phyloP scores from a whole-genome alignment of 1,139 yeast genomes.

The Pichia sp. region DNA sequence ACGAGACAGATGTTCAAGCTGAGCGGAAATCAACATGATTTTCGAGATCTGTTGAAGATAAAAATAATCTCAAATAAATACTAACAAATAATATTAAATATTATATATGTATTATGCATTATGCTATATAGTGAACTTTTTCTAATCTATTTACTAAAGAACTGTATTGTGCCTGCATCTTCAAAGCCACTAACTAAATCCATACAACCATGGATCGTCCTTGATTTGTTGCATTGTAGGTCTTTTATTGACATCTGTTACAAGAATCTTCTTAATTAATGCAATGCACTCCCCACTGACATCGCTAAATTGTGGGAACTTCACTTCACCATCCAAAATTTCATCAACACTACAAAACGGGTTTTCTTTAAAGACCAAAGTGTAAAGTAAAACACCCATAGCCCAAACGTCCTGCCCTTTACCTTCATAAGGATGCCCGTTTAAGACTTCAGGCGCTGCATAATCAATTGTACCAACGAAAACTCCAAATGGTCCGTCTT shows the following conservation, averaged over 20 bases:
- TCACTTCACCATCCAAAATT: slow-evolving; percentile 84
- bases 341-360: slow-evolving; percentile 95
- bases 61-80: no score
- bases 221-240: slow-evolving; percentile 69
- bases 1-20: neutral
- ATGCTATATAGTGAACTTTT: no score
- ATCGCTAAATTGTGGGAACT: slow-evolving; percentile 55
- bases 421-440: slow-evolving; percentile 85
- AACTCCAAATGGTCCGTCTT: slow-evolving; percentile 92
- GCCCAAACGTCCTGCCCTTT: slow-evolving; percentile 98
- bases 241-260: slow-evolving; percentile 54
- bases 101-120: no score
- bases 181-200: slow-evolving; percentile 8
- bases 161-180: no score
- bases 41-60: neutral
- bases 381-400: slow-evolving; percentile 79
- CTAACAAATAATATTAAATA: no score
- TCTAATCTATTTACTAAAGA: no score
- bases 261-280: slow-evolving; percentile 58
- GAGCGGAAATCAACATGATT: neutral
- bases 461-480: slow-evolving; percentile 96
- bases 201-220: slow-evolving; percentile 58
- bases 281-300: slow-evolving; percentile 53
- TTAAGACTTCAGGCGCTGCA: slow-evolving; percentile 92
- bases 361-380: slow-evolving; percentile 87